A percentile compares a stretch with the other conserved stretches of the same genome.
phyloP scores from a whole-genome alignment of 2,329 filamentous ascomycete species.

The Aspergillus texensis region DNA sequence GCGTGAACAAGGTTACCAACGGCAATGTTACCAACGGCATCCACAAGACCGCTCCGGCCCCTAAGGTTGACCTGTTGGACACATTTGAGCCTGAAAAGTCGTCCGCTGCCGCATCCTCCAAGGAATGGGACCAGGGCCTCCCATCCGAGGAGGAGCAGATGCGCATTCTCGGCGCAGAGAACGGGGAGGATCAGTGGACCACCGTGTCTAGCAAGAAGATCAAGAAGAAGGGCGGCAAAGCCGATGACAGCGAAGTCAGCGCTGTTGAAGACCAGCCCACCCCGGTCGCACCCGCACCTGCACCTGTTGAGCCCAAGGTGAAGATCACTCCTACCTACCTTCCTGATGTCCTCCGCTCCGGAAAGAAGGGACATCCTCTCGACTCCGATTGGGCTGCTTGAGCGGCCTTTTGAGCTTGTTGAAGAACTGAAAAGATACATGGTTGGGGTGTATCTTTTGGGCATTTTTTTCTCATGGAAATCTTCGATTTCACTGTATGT shows the following conservation, averaged over 20 bases:
- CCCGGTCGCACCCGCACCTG: constrained; percentile 20
- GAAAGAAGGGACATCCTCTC: constrained; percentile 45
- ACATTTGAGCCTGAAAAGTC: constrained; percentile 42
- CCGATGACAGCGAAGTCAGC: constrained; percentile 50
- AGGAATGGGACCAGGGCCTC: constrained; percentile 51
- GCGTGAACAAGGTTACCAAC: constrained; percentile 25
- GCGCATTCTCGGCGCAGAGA: constrained; percentile 50
- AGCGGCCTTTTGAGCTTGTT: constrained; percentile 8
- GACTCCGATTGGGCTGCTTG: constrained; percentile 50
- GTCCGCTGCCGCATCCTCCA: constrained; percentile 19
- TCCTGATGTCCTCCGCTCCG: constrained; percentile 34
- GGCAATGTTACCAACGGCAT: constrained; percentile 26
- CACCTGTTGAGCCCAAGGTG: constrained; percentile 37
- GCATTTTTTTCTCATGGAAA: neutral
- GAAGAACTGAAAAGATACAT: neutral
- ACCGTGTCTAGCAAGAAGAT: constrained; percentile 63
- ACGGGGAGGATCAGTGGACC: constrained; percentile 60
- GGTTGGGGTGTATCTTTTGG: neutral
- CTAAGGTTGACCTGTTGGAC: constrained; percentile 41
- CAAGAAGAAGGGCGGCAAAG: constrained; percentile 50
- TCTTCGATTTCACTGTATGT: constrained; percentile 34
- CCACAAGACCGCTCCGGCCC: constrained; percentile 19
- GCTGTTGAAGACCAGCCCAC: constrained; percentile 37
- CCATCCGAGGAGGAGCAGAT: constrained; percentile 66
- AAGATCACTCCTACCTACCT: constrained; percentile 40